Evolutionary conservation across 1,284 basidiomycete genomes (phyloP).

Genomic region (Marasmius fiardii): DNA sequence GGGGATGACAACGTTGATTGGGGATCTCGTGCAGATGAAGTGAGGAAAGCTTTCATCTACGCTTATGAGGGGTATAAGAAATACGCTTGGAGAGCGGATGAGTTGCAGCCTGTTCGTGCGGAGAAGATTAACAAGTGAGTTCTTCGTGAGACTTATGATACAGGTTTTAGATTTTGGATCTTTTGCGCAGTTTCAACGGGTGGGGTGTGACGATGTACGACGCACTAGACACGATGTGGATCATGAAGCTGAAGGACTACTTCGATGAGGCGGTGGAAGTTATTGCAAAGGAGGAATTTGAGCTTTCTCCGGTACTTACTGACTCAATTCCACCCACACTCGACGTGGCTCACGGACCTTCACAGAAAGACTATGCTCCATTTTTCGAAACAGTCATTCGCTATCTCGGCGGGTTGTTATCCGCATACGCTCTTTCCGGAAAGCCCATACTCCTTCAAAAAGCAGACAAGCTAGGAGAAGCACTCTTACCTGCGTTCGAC

Average conservation of each 20-base stretch:
- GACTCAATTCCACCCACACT: background rate
- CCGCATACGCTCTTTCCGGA: slow-evolving; percentile 69
- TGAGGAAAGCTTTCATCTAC: slow-evolving; percentile 59
- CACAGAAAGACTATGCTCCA: slow-evolving; percentile 34
- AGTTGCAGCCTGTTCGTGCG: slow-evolving; percentile 55
- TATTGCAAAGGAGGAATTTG: slow-evolving; percentile 9
- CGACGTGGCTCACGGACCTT: background rate
- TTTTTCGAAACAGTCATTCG: slow-evolving; percentile 81
- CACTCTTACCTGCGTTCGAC: slow-evolving; percentile 53
- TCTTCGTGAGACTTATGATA: background rate
- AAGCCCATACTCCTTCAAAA: slow-evolving; percentile 50
- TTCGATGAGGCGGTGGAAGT: slow-evolving; percentile 12
- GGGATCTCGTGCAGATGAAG: slow-evolving; percentile 48
- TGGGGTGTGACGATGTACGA: slow-evolving; percentile 15
- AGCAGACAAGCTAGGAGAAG: slow-evolving; percentile 52
- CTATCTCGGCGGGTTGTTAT: slow-evolving; percentile 73
- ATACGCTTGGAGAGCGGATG: slow-evolving; percentile 57
- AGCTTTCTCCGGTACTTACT: slow-evolving; percentile 11
- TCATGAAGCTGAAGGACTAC: slow-evolving; percentile 30
- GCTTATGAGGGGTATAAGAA: slow-evolving; percentile 61
- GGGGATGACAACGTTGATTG: slow-evolving; percentile 30
- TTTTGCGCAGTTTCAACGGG: slow-evolving; percentile 9
- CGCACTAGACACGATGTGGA: slow-evolving; percentile 68
- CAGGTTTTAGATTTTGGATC: background rate
- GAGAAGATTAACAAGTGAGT: slow-evolving; percentile 48